Percentiles rank a stretch among this genome's conserved stretches.
Conservation (phyloP, 148 eudicot genomes). For the Drosera capensis region DNA sequence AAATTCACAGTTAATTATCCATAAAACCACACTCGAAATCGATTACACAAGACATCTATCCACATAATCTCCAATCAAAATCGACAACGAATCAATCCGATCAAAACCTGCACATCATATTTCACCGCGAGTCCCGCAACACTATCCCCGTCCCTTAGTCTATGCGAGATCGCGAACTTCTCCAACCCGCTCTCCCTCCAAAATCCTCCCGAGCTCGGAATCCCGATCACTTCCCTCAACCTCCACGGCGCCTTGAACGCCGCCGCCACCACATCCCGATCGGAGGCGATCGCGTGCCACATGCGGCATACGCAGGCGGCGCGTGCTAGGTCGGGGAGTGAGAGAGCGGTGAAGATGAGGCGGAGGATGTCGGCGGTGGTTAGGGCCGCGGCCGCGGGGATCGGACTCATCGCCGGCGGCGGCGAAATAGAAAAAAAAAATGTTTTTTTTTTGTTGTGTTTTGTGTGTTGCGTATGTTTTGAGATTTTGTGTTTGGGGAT, state of each 20-base stretch:
- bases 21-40: no score
- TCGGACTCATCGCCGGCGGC: slow-evolving; percentile 5
- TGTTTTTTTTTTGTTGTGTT: no score
- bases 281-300: slow-evolving; percentile 63
- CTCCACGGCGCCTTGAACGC: slow-evolving; percentile 71
- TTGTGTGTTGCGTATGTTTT: no score
- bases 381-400: slow-evolving; percentile 1
- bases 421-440: slow-evolving; percentile 2
- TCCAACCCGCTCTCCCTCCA: slow-evolving; percentile 60
- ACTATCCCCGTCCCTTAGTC: slow-evolving; percentile 38
- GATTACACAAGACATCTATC: not conserved
- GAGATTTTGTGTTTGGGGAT: no score
- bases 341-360: slow-evolving; percentile 48
- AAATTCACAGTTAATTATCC: no score
- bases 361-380: slow-evolving; percentile 30
- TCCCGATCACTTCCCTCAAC: slow-evolving; percentile 53
- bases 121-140: slow-evolving; percentile 83
- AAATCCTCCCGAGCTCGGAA: slow-evolving; percentile 64
- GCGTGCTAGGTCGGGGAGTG: slow-evolving; percentile 51
- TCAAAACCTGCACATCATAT: slow-evolving; percentile 77
- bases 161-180: slow-evolving; percentile 79
- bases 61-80: not conserved
- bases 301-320: slow-evolving; percentile 61
- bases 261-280: slow-evolving; percentile 41
- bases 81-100: not conserved